Conservation (phyloP, 1,139 yeast genomes). For the Protomyces inundatus region DNA sequence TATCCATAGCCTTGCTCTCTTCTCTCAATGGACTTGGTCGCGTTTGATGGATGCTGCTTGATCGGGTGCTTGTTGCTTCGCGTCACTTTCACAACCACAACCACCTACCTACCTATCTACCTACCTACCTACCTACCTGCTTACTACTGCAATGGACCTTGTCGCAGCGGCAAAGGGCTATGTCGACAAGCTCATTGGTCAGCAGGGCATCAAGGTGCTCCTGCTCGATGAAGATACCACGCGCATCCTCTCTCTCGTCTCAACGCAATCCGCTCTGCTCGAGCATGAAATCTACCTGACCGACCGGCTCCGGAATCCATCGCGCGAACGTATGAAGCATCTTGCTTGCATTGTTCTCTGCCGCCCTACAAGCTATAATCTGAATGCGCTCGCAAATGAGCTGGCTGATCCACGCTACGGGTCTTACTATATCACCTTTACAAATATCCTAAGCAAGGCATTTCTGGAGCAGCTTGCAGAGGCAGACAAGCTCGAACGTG, state of each 20-base stretch:
- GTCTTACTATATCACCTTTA: constrained; percentile 67
- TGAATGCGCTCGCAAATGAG: constrained; percentile 59
- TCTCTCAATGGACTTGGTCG: background rate
- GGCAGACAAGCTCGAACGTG: constrained; percentile 78
- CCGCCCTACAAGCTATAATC: constrained; percentile 64
- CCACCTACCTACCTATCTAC: no score
- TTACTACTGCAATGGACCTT: constrained; percentile 45
- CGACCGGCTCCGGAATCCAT: constrained; percentile 61
- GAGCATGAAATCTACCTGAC: constrained; percentile 76
- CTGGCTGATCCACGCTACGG: constrained; percentile 72
- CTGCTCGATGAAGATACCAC: constrained; percentile 77
- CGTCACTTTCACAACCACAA: no score
- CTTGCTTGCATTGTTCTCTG: constrained; percentile 75
- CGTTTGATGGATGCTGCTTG: no score
- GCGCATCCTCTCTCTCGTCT: constrained; percentile 72
- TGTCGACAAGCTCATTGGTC: constrained; percentile 45
- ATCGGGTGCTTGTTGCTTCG: no score
- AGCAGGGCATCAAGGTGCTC: constrained; percentile 55
- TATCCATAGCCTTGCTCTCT: constrained; percentile 2
- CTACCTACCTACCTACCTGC: no score
- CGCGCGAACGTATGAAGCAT: constrained; percentile 72
- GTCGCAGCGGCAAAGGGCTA: constrained; percentile 50
- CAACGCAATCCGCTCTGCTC: constrained; percentile 79
- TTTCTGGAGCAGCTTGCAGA: constrained; percentile 84
- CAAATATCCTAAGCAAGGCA: constrained; percentile 65